phyloP scores from a whole-genome alignment of 345 rosid genomes.

The Eucalyptus tenuipes region DNA sequence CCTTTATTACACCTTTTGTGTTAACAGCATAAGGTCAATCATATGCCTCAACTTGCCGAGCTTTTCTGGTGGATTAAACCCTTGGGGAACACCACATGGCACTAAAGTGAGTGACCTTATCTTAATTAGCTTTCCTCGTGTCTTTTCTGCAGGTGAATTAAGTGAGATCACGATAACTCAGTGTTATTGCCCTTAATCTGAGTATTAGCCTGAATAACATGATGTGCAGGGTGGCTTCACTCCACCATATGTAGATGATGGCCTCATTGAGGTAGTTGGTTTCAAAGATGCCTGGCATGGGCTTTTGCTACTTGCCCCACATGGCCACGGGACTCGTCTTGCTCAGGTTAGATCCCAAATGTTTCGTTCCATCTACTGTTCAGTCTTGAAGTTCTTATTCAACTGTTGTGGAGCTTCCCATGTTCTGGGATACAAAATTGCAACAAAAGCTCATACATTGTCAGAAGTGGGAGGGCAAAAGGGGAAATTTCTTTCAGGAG shows the following conservation, averaged over 20 bases:
- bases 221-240: constrained; percentile 21
- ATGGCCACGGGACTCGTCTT: constrained; percentile 38
- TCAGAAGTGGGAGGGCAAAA: neutral
- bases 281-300: constrained; percentile 43
- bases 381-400: neutral
- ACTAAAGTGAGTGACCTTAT: constrained; percentile 28
- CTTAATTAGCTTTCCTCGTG: neutral
- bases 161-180: neutral
- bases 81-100: constrained; percentile 47
- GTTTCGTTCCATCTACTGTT: neutral
- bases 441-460: neutral
- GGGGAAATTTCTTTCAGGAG: neutral
- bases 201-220: neutral
- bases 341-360: constrained; percentile 21
- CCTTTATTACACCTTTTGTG: neutral
- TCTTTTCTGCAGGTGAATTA: neutral
- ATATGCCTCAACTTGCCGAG: constrained; percentile 74
- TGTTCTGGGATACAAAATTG: neutral
- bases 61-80: constrained; percentile 70
- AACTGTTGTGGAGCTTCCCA: neutral
- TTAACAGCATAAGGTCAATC: constrained; percentile 48
- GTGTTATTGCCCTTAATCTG: neutral
- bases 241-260: constrained; percentile 35
- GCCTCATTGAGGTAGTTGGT: constrained; percentile 33
- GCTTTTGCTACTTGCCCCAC: constrained; percentile 23